Percentiles rank a stretch among this genome's conserved stretches.
Evolutionary conservation across 1,139 yeast genomes (phyloP).

Genomic region (Pichia sp.): DNA sequence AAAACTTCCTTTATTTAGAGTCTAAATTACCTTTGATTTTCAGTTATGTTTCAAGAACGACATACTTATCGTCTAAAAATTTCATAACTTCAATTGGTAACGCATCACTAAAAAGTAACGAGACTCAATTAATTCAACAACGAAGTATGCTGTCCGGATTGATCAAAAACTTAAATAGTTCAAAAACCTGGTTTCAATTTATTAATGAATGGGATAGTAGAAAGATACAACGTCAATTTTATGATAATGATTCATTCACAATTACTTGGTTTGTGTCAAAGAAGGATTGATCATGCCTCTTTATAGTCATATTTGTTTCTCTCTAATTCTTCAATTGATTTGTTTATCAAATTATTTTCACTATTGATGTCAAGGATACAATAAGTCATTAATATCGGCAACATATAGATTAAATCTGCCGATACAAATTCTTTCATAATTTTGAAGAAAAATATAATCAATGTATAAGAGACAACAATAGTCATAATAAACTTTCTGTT

Average conservation of each 20-base stretch:
- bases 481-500: not conserved
- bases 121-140: constrained; percentile 16
- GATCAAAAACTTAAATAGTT: constrained; percentile 17
- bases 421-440: not conserved
- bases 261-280: constrained; percentile 12
- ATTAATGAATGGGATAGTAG: constrained; percentile 2
- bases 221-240: constrained; percentile 1
- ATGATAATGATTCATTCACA: not conserved
- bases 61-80: constrained; percentile 9
- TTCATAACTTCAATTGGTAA: constrained; percentile 15
- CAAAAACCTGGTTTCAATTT: constrained; percentile 8
- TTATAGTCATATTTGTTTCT: constrained; percentile 23
- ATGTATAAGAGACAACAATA: not conserved
- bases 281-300: constrained; percentile 20
- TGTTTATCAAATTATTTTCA: constrained; percentile 17
- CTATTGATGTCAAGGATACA: constrained; percentile 15
- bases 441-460: not conserved
- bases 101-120: constrained; percentile 17
- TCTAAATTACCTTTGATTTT: constrained; percentile 22
- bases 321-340: constrained; percentile 19
- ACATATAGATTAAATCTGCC: constrained; percentile 14
- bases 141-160: constrained; percentile 24
- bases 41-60: constrained; percentile 21
- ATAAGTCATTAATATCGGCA: constrained; percentile 23
- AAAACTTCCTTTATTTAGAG: constrained; percentile 11